Evolutionary conservation across 805 yeast genomes (phyloP), one percentile per base, ranked within the genome.

Genomic region (Saccharomycodes ludwigii): DNA sequence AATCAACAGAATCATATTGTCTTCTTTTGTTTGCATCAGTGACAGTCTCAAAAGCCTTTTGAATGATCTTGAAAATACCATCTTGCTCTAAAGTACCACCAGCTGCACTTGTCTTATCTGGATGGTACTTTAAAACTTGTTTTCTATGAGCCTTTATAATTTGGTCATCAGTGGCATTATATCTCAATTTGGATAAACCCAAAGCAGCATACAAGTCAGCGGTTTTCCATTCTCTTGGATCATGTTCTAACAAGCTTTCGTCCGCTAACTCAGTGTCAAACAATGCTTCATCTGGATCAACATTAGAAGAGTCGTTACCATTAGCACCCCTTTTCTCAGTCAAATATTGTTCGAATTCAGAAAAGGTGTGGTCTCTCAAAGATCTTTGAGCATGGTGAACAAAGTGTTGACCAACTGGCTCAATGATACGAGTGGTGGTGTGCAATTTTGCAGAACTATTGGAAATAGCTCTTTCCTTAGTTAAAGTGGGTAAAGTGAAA

Each of bases 201-300:
- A 91, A 72, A 30, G 91, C 97, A 34, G 94, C 94, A 52, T 91
- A 91, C 61, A 91, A 79, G 60, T 91, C 96, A 44, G 91, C 94
- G 33, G 77, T 65, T 65, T 91, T 91, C 98, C 98, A 91, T 56
- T 91, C 95, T 70, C 94, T 80, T 53, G 98, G 95, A 56, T 91
- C 97, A 51, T 82, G 93, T 20, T 68, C 61, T 46, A 91, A 71
- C 61, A 88, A 66, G 34, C 76, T 79, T 43, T 76, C 86, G 41
- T 74, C 79, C 50, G 85, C 93, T 19, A 78, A 71, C 47, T 74
- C 71, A 18, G 54, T 57, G 38, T 62, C 66, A 24, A 55, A 52
- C 43, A 66, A 60, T 20, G 55, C 56, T 33, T 70, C 75, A 36
- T 71, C 74, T 44, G 76, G 77, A 34, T 73, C 81, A 26, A 53